Base-by-base conservation (phyloP, 805 yeast species). In the Wickerhamomyces chambardii region DNA sequence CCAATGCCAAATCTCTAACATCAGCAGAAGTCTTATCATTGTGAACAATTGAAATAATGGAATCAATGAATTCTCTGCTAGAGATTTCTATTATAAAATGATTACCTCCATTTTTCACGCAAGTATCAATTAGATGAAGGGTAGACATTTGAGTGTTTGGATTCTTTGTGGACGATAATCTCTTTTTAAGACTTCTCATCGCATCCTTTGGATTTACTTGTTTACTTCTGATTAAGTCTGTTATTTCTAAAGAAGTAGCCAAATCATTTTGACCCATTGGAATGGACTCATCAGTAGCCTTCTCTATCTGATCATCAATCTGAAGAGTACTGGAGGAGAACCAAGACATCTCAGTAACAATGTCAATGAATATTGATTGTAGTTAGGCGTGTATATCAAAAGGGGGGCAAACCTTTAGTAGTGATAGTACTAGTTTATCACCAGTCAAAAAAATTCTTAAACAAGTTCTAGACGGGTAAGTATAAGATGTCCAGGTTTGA, bases 61-160 rank as follows among this genome's bases (percentile, higher is more conserved):
- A 77, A 54, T 84, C 95, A 61, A 87, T 71, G 44, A 90, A 90
- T 54, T 90, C 97, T 42, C 86, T 75, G 9, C 89, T 71, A 25
- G 90, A 74, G 22, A 89, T 66, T 48, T 86, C 96, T 16, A 63
- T 66, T 17, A 90, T 65, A 48, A 92, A 89, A 47, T 85, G 95
- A 32, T 67, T 66, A 7, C 98, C 98, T 32, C 96, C 89, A 54
- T 92, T 92, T 59, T 92, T 92, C 36, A 90, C 80, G 58, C 95
- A 84, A 31, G 85, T 70, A 48, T 92, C 97, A 24, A 81, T 66
- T 41, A 92, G 63, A 50, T 81, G 83, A 51, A 92, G 68, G 0
- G 89, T 66, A 5, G 92, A 73, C 19, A 78, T 67, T 50, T 84
- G 84, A 9, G 78, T 73, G 55, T 89, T 87, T 10, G 97, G 95